A percentile compares a stretch with the other conserved stretches of the same genome.
Conservation (phyloP, 352 stramenopile genomes). For the Aphanomyces astaci region DNA sequence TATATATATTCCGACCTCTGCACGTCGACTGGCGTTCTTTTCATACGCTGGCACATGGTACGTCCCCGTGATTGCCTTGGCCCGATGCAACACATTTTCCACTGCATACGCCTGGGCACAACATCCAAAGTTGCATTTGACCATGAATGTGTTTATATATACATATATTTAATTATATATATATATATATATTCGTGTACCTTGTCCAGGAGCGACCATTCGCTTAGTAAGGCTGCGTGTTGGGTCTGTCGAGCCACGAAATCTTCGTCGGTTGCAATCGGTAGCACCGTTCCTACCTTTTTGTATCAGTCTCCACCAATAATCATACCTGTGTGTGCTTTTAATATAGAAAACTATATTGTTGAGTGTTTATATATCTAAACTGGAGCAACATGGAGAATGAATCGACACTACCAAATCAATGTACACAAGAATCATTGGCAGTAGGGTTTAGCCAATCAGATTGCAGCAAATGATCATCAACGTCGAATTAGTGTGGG, state of each 20-base stretch:
- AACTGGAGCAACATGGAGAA: neutral
- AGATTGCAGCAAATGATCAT: too few relatives aligned
- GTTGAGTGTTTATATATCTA: too few relatives aligned
- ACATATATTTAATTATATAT: too few relatives aligned
- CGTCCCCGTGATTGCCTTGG: slow-evolving; percentile 10
- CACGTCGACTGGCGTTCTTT: neutral
- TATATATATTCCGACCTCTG: neutral
- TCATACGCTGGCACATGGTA: neutral
- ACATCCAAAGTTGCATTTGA: neutral
- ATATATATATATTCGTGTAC: too few relatives aligned
- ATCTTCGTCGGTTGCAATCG: slow-evolving; percentile 1
- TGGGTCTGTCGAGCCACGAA: neutral
- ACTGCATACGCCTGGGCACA: slow-evolving; percentile 19
- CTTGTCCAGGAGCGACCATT: slow-evolving; percentile 12
- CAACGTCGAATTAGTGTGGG: too few relatives aligned
- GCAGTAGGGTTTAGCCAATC: too few relatives aligned
- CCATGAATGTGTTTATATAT: too few relatives aligned
- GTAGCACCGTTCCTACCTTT: neutral
- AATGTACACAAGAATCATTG: too few relatives aligned
- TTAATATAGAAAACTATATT: too few relatives aligned
- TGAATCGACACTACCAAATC: too few relatives aligned
- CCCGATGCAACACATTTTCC: neutral
- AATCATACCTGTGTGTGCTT: too few relatives aligned
- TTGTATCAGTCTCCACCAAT: neutral
- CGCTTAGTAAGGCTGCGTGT: neutral